These are phyloP conservation scores for Sporothrix schenckii DNA, from an alignment of 2,329 filamentous ascomycete species.

Conservation along the genomic window DNA sequence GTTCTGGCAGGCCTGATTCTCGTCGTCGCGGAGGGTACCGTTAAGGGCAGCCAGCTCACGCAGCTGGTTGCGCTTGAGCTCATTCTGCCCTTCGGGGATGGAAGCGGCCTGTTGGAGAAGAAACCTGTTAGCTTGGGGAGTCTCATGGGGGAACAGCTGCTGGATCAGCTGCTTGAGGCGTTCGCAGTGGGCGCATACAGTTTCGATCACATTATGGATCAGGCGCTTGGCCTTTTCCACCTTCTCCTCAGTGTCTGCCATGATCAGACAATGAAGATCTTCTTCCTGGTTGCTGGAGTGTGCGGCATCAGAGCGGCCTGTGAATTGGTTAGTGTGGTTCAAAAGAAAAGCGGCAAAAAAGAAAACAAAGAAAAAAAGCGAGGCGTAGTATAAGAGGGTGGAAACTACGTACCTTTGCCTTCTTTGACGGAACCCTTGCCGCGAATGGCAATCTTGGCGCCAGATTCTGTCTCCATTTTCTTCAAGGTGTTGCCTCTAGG, in stretches of 20 bases:
- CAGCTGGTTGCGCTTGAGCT: constrained; percentile 97
- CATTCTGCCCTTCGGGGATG: constrained; percentile 97
- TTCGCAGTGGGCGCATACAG: constrained; percentile 61
- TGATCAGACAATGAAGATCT: constrained; percentile 97
- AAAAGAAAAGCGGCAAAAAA: background rate
- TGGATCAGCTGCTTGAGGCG: background rate
- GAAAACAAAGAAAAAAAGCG: background rate
- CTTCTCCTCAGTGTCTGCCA: constrained; percentile 99
- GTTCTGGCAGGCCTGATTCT: constrained; percentile 99
- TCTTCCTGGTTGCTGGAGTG: constrained; percentile 99
- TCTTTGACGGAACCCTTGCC: constrained; percentile 99
- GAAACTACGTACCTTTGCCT: constrained; percentile 68
- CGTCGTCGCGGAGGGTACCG: constrained; percentile 97
- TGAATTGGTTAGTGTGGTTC: background rate
- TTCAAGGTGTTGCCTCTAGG: constrained; percentile 99
- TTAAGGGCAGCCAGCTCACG: constrained; percentile 97
- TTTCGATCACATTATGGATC: constrained; percentile 98
- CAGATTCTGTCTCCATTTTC: constrained; percentile 98
- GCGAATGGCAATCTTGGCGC: constrained; percentile 98
- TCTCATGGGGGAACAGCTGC: background rate
- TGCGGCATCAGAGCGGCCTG: constrained; percentile 88
- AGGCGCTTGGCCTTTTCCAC: constrained; percentile 98
- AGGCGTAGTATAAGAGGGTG: background rate
- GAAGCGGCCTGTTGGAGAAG: constrained; percentile 75
- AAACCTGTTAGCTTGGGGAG: constrained; percentile 1